A percentile compares a stretch with the other conserved stretches of the same genome.
Conservation (phyloP, 2,329 filamentous ascomycete species). For the Fusarium sp. region DNA sequence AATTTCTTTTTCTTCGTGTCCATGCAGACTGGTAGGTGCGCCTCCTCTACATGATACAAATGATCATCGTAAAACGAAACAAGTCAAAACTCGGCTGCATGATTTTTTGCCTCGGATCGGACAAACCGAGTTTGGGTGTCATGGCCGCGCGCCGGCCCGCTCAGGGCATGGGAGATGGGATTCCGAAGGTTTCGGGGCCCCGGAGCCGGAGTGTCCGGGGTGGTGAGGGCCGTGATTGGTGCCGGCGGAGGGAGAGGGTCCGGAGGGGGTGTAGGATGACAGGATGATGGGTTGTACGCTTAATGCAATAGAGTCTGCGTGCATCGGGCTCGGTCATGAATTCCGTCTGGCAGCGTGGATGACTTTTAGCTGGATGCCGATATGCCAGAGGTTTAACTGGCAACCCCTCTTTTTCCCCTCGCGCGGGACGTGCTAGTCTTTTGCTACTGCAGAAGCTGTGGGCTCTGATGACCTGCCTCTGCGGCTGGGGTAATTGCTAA, state of each 20-base stretch:
- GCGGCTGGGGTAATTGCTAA: conserved; percentile 43
- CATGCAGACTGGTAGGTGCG: background rate
- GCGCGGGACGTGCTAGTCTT: too few species aligned
- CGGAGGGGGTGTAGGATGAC: too few species aligned
- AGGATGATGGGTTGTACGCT: too few species aligned
- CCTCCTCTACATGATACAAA: conserved; percentile 12
- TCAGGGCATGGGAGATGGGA: background rate
- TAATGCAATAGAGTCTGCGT: too few species aligned
- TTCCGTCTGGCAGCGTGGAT: too few species aligned
- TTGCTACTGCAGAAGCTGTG: conserved; percentile 11
- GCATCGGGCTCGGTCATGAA: too few species aligned
- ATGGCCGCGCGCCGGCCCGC: background rate
- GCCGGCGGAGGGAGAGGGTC: background rate
- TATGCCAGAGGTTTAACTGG: too few species aligned
- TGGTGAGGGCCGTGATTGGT: conserved; percentile 3
- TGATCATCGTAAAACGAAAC: conserved; percentile 18
- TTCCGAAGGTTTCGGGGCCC: conserved; percentile 27
- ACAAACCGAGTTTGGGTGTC: conserved; percentile 17
- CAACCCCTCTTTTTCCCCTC: too few species aligned
- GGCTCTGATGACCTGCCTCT: conserved; percentile 16
- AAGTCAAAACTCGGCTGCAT: background rate
- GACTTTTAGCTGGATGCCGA: too few species aligned
- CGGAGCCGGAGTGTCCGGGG: conserved; percentile 23
- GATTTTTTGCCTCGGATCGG: conserved; percentile 17
- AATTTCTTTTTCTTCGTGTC: background rate